Evolutionary conservation across 805 yeast species (phyloP).

Genomic region (Spathaspora girioi): DNA sequence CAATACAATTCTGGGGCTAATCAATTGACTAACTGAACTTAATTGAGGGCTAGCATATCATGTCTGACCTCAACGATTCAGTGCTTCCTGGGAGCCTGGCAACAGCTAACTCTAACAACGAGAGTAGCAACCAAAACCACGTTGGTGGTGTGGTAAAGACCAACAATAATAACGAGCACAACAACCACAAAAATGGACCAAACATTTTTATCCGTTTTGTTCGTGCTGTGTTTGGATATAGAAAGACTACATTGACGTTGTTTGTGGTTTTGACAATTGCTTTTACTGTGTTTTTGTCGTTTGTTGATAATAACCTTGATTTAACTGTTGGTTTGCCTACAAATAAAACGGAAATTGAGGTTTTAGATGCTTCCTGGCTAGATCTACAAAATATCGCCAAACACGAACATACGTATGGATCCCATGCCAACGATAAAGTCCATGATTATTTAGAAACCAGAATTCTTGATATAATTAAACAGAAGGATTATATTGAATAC

Average conservation of each 20-base stretch:
- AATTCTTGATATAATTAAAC: constrained; percentile 30
- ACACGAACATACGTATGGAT: constrained; percentile 73
- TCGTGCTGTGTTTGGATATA: constrained; percentile 60
- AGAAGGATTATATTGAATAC: constrained; percentile 29
- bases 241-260: constrained; percentile 66
- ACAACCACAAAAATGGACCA: constrained; percentile 6
- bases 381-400: constrained; percentile 68
- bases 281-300: constrained; percentile 34
- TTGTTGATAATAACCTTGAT: constrained; percentile 34
- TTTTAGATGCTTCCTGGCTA: constrained; percentile 54
- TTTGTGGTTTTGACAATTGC: constrained; percentile 48
- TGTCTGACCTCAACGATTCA: not conserved
- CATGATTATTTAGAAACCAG: constrained; percentile 59
- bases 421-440: constrained; percentile 72
- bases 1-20: not conserved
- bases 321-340: constrained; percentile 42
- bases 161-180: not conserved
- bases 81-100: not conserved
- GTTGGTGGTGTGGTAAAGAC: not conserved
- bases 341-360: constrained; percentile 31
- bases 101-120: not conserved
- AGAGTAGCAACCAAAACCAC: not conserved
- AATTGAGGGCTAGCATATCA: not conserved
- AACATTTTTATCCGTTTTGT: constrained; percentile 23
- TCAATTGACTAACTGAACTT: not conserved